Evolutionary conservation across 2,329 filamentous ascomycete genomes (phyloP).

Genomic region (Verticillium albo-atrum): DNA sequence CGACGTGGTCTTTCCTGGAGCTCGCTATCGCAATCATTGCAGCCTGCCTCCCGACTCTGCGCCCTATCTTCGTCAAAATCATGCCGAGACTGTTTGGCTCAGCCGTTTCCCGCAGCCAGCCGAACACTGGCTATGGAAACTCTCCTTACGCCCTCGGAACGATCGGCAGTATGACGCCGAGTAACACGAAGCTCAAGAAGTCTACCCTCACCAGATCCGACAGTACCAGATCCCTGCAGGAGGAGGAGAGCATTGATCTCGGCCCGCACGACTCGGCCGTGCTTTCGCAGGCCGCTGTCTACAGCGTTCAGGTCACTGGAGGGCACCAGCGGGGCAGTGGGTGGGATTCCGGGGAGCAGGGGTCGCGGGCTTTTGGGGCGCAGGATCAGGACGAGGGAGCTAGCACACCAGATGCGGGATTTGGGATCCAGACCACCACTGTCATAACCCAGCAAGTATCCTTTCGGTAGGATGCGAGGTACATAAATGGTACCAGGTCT

Average conservation of each 20-base stretch:
- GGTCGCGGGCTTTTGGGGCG: too few relatives aligned
- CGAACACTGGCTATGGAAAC: background rate
- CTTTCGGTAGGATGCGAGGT: too few relatives aligned
- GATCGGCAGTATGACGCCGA: background rate
- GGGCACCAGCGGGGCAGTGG: too few relatives aligned
- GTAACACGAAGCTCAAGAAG: background rate
- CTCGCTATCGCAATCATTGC: slow-evolving; percentile 22
- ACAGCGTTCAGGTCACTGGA: slow-evolving; percentile 12
- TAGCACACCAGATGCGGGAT: too few relatives aligned
- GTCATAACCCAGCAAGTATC: too few relatives aligned
- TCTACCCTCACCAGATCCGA: background rate
- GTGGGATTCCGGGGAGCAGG: too few relatives aligned
- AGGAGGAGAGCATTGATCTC: slow-evolving; percentile 4
- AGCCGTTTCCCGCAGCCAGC: background rate
- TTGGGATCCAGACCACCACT: too few relatives aligned
- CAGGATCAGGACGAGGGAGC: too few relatives aligned
- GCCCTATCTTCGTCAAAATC: slow-evolving; percentile 18
- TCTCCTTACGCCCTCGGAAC: background rate
- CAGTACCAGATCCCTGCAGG: background rate
- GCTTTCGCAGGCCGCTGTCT: background rate
- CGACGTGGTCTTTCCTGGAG: slow-evolving; percentile 25
- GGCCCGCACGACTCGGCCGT: background rate
- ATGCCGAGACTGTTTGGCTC: slow-evolving; percentile 15
- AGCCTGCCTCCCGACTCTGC: slow-evolving; percentile 22
- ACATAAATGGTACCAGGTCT: too few relatives aligned